Evolutionary conservation across 2,329 filamentous ascomycete genomes (phyloP).

Genomic region (Aspergillus pseudoviridinutans): DNA sequence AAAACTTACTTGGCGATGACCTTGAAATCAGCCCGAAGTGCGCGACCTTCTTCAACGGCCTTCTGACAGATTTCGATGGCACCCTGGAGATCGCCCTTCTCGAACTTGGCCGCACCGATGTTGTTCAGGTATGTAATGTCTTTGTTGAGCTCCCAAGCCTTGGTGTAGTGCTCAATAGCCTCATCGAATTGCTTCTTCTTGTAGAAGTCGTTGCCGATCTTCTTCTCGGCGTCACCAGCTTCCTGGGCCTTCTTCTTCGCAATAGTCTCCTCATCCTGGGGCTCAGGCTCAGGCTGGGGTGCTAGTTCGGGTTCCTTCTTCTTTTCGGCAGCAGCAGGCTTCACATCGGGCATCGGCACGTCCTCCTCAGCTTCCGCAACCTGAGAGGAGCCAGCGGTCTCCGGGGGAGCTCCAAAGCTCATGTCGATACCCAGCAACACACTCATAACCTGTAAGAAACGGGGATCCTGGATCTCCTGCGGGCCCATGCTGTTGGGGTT

Average conservation of each 20-base stretch:
- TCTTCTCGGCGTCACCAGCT: conserved; percentile 91
- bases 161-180: conserved; percentile 89
- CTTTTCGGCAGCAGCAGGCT: conserved; percentile 44
- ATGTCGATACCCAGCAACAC: conserved; percentile 93
- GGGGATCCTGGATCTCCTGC: conserved; percentile 79
- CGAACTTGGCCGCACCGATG: conserved; percentile 86
- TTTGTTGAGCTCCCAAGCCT: conserved; percentile 92
- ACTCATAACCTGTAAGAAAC: conserved; percentile 90
- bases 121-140: conserved; percentile 99
- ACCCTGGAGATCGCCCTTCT: conserved; percentile 90
- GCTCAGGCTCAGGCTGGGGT: conserved; percentile 61
- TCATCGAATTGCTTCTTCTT: conserved; percentile 98
- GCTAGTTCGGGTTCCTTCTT: conserved; percentile 60
- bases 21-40: conserved; percentile 94
- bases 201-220: conserved; percentile 87
- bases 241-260: conserved; percentile 89
- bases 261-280: conserved; percentile 74
- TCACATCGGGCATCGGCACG: conserved; percentile 71
- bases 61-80: conserved; percentile 82
- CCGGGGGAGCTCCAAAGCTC: conserved; percentile 59
- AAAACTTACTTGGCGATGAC: conserved; percentile 75
- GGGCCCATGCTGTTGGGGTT: conserved; percentile 72
- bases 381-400: conserved; percentile 40
- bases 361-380: conserved; percentile 63
- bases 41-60: conserved; percentile 84